Conservation (phyloP, 2,329 filamentous ascomycete genomes). For the Aspergillus felis region DNA sequence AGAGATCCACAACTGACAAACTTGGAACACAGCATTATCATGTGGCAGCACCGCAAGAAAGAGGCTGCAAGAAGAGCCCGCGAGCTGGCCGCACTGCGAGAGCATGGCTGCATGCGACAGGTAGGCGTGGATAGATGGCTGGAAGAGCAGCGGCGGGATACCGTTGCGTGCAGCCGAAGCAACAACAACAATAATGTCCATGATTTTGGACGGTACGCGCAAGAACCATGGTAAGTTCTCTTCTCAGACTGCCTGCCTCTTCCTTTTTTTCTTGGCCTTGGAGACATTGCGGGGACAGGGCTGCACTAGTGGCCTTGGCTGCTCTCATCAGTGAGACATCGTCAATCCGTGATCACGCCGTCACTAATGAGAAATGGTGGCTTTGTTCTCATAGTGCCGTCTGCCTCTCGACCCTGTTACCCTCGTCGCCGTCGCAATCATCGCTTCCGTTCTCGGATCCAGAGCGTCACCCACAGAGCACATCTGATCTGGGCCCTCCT, state of each 20-base stretch:
- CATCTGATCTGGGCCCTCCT: neutral
- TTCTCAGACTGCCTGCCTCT: neutral
- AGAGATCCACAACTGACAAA: neutral
- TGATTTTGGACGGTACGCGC: conserved; percentile 17
- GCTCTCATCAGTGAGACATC: neutral
- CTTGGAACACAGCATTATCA: conserved; percentile 17
- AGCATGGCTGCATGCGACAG: conserved; percentile 10
- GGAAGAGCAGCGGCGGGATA: conserved; percentile 14
- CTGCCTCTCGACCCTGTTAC: conserved; percentile 24
- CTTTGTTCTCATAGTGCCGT: conserved; percentile 20
- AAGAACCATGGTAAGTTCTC: conserved; percentile 26
- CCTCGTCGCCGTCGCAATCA: conserved; percentile 11
- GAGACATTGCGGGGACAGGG: conserved; percentile 18
- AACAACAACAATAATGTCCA: conserved; percentile 5
- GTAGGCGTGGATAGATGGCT: conserved; percentile 27
- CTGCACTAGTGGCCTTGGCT: conserved; percentile 17
- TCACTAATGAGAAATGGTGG: conserved; percentile 7
- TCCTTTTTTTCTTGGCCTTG: conserved; percentile 14
- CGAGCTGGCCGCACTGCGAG: conserved; percentile 11
- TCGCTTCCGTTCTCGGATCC: conserved; percentile 4
- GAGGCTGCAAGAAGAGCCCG: conserved; percentile 8
- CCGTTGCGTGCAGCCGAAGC: neutral
- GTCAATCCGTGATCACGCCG: neutral
- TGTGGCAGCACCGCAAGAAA: conserved; percentile 20
- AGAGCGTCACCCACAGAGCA: neutral